Evolutionary conservation across 495 filamentous ascomycete species (phyloP), one percentile per base, ranked within the genome.

Genomic region (Penicillium mononematosum): DNA sequence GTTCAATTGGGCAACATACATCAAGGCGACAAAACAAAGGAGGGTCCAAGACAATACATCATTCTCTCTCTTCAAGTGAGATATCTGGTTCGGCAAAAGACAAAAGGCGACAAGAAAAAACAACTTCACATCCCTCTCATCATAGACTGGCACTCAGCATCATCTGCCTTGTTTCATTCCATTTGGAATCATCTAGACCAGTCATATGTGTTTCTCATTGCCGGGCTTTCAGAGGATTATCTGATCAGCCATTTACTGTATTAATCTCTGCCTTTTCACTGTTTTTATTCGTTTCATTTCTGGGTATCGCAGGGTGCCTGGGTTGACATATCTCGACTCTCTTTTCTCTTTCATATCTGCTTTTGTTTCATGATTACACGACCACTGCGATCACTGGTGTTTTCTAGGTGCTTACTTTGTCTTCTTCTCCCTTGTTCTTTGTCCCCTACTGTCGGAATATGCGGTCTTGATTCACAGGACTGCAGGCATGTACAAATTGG

Each of bases 1-100:
- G 61, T 62, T 55, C 52, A 59, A 41, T 52, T 46, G 54, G 62
- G 56, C 60, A 67, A 49, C 58, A 58, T 56, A 63, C 49, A 45
- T 59, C 53, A 55, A 59, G 53, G 50, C 59, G 51, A 69, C 54
- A 56, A 44, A 50, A 43, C 54, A 58, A 62, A 61, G 38, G 41
- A 27, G 20, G 25, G n/a, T 20, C 39, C 39, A 53, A 32, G 39
- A 53, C 39, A 34, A 53, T 34, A 44, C 25, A 24, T 22, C 36
- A 36, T 19, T 42, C 53, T 56, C 46, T 56, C 22, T 56, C 47
- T 34, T 44, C 17, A 16, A 39, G 14, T 46, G 45, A 36, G 45
- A 58, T 48, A 56, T 50, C 20, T 34, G 41, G 9, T 43, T 50
- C 14, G 24, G 49, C 29, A 43, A 45, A 53, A 29, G 27, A 50